Base-by-base conservation (phyloP, 2,329 filamentous ascomycete species). In the Didymella glomerata region DNA sequence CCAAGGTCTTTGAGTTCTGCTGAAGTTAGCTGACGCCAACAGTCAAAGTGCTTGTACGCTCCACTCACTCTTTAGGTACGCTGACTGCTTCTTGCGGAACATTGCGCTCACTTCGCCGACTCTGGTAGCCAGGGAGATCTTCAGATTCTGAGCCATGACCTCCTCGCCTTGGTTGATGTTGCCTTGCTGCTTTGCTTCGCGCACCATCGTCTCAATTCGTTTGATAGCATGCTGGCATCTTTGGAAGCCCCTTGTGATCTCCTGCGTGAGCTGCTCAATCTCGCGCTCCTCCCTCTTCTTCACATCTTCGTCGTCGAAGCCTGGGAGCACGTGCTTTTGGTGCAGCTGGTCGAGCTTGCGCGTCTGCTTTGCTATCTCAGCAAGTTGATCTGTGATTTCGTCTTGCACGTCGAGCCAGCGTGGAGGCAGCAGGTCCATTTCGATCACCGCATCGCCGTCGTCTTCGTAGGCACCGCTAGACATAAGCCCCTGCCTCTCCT, bases 31-130 rank as follows among this genome's bases (percentile, higher is more conserved):
- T 18, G 11, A 41, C 20, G 11, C 38, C 8, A 13, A 24, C 6
- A n/a, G 2, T 18, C 5, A n/a, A 27, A 16, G 9, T 4, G 1
- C 16, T 30, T 44, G 7, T 36, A n/a, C 20, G 48, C 22, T 7
- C 27, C 18, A 67, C 80, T 71, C 82, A 96, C 93, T 97, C 80
- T 96, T 97, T 52, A 99, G 80, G 79, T 99, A 99, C 50, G 90
- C 90, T 75, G 93, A 94, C 81, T 99, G 95, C 81, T 97, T 98
- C 84, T 98, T 99, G 71, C 95, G 87, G 76, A 99, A 99, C 63
- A 86, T 85, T 28, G 95, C 90, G 80, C 93, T 97, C 47, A 92
- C 90, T 68, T 98, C 93, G 77, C 97, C 93, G 0, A 98, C 92
- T 62, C 92, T 85, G 1, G 91, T 84, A 0, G 95, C 95, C 38